These are phyloP conservation scores for Ceratopteris richardii DNA, from an alignment of 75 land plant species.

Conservation along the genomic window DNA sequence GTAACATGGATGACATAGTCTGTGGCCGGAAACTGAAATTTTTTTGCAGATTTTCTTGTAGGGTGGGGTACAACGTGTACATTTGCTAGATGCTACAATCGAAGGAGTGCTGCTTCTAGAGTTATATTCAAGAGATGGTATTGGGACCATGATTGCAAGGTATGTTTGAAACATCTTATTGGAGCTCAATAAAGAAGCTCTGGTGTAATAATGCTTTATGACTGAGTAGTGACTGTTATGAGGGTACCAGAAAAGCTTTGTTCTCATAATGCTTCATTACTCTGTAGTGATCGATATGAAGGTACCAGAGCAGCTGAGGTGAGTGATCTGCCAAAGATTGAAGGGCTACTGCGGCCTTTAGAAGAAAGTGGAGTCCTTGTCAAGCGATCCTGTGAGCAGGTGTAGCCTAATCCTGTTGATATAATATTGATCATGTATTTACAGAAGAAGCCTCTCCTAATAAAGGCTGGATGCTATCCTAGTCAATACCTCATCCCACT, in stretches of 20 bases:
- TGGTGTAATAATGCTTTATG: too few species aligned
- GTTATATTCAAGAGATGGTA: constrained; percentile 93
- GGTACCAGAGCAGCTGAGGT: constrained; percentile 65
- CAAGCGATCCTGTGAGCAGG: constrained; percentile 72
- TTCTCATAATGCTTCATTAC: too few species aligned
- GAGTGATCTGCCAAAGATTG: constrained; percentile 62
- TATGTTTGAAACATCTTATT: constrained; percentile 6
- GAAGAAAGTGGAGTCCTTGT: constrained; percentile 72
- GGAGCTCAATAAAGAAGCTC: too few species aligned
- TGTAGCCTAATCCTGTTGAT: too few species aligned
- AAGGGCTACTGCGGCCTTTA: constrained; percentile 59
- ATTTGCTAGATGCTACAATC: constrained; percentile 75
- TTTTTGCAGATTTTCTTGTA: constrained; percentile 10
- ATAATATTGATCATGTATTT: too few species aligned
- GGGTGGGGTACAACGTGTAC: constrained; percentile 97
- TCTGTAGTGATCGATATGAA: constrained; percentile 92
- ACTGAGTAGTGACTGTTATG: too few species aligned
- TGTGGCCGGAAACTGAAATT: neutral
- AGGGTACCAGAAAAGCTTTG: too few species aligned
- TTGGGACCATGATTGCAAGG: constrained; percentile 99
- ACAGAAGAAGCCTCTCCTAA: neutral
- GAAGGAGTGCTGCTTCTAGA: constrained; percentile 79
- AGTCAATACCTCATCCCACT: too few species aligned
- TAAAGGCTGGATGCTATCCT: neutral
- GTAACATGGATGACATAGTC: neutral